Evolutionary conservation across 768 basidiomycete genomes (phyloP), one percentile per base, ranked within the genome.

Genomic region (Phaeotremella fagi): DNA sequence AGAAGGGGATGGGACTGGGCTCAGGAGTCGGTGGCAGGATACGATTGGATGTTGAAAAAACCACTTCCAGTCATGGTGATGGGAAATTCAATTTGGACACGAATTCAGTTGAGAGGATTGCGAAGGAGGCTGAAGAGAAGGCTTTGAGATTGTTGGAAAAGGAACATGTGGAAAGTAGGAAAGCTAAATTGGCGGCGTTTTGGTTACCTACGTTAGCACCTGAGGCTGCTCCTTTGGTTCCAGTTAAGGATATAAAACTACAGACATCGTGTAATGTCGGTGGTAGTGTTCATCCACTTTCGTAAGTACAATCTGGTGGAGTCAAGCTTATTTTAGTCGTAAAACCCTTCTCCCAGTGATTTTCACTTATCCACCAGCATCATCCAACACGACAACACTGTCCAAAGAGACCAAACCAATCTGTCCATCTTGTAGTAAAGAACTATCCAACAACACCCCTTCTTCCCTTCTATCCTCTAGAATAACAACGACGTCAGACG

Each of bases 181-280:
- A 85, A 54, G 81, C 83, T 55, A 95, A 97, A 73, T 80, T 98
- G 2, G 91, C 95, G 1, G 91, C 95, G 65, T 99, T 95, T 72
- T 99, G 95, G 95, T 79, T 99, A 33, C 91, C 91, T 2, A 90
- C 88, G 0, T 76, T 97, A 23, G 91, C 92, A 0, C 92, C 92
- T 0, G 72, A 92, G 81, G 41, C 73, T 82, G 87, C 74, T 76
- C 38, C 38, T 7, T 81, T 22, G 78, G 86, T 27, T 7, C 85
- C 85, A 3, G 75, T 90, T 37, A 80, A 81, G 61, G 88, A 91
- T 62, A 80, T 91, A 28, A 90, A 90, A 74, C 75, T 91, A 26
- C 86, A 89, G 64, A 90, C 94, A 6, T 82, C 87, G 50, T 99
- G 95, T 75, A 82, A 86, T 52, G 89, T 87, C 4, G 85, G 86